Base-by-base conservation (phyloP, 352 stramenopile species). In the Globisporangium canariense region DNA sequence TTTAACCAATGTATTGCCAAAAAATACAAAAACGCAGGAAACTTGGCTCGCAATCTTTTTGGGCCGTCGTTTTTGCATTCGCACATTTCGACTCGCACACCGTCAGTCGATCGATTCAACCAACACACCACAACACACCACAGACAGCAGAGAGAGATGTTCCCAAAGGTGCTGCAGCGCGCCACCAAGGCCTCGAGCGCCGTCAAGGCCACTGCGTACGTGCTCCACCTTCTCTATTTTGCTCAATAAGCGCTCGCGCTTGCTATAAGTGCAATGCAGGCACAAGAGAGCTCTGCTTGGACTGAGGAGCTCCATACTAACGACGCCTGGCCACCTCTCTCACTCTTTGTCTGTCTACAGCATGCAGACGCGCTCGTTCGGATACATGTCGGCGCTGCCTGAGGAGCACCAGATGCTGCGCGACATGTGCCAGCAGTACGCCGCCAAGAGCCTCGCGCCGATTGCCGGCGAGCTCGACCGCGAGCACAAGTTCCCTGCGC, bases 371-470 rank as follows among this genome's bases (percentile, higher is more conserved):
- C 81, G 83, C 36, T 75, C 72, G 30, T 62, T 90, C 40, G 76
- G 81, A 60, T 91, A 83, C 69, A 60, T 90, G 52, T 85, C 81
- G 45, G 57, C 79, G 32, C 70, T 99, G 16, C 90, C 91, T 1
- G 94, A 98, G 69, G 97, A 99, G 72, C 96, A 99, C 76, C 65
- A 70, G n/a, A 98, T 98, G 96, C 88, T 99, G 25, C 90, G 95
- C 34, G 93, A 98, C 55, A 98, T 98, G 92, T 98, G 92, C 70
- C 76, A 86, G 20, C 91, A 97, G 67, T 99, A 98, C 75, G 96
- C 96, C 0, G 86, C 98, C 67, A 97, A 98, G 72, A 94, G 97
- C 71, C 78, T 98, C 32, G 80, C 77, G 51, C 94, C 96, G 4
- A 92, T 97, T 64, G 96, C 96, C 4, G 83, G 86, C 1, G 73